Evolutionary conservation across 495 filamentous ascomycete genomes (phyloP), one percentile per base, ranked within the genome.

Genomic region (Monascus purpureus): DNA sequence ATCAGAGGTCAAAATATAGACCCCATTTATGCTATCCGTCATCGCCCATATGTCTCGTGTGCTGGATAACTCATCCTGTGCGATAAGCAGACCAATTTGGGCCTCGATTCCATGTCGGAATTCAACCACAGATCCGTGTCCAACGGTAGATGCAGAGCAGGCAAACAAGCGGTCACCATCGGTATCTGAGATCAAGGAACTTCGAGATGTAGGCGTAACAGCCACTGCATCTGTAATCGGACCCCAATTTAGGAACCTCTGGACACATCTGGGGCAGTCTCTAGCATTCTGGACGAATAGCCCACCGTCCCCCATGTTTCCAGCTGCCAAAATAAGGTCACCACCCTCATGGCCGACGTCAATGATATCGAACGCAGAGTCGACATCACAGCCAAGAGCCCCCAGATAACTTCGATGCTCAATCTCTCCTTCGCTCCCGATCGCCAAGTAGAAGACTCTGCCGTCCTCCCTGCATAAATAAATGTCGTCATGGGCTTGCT

Each of bases 381-480:
- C 62, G 9, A 67, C 59, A 34, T 61, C 52, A 37, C 56, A 63
- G 32, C 51, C 50, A 17, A 65, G 50, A 16, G 54, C 49, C 16
- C 61, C 61, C 20, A 63, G 34, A 13, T 46, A 49, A 17, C 49
- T 53, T 28, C 57, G 43, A 5, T 43, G 39, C 39, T 58, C 58
- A 13, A 64, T 44, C 17, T 50, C 45, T 12, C 56, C 55, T 17
- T 57, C 51, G 18, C 50, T 58, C 20, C 73, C 69, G 19, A 77
- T 69, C 41, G 82, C 74, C 1, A 86, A 47, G 37, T 70, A 75
- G 33, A 70, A 68, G 8, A 88, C 67, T 36, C 76, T 57, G 9
- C 84, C 84, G 45, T 93, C 83, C 46, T 90, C 82, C 31, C 82
- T 72, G 13, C 74, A 82, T 15, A 93, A 58, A 38, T 80, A 86